Evolutionary conservation across 345 rosid genomes (phyloP).

Genomic region (Brassica cretica): DNA sequence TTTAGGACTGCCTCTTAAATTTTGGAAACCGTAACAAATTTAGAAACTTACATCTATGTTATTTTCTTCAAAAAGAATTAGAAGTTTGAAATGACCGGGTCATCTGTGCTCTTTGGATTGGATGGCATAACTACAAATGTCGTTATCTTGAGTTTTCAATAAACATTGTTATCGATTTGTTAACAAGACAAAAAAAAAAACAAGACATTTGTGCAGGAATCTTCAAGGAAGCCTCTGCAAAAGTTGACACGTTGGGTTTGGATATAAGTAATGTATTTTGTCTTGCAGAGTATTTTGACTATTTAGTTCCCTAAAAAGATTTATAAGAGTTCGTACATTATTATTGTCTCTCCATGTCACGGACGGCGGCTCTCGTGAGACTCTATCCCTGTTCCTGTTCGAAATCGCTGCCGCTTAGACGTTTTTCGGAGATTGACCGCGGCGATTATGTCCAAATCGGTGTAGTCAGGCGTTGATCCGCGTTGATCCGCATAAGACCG

Average conservation of each 20-base stretch:
- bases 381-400: background rate
- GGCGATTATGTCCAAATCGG: too few species aligned
- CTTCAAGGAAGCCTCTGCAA: background rate
- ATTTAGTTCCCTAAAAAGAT: slow-evolving; percentile 12
- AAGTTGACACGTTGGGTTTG: slow-evolving; percentile 8
- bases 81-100: too few species aligned
- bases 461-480: too few species aligned
- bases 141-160: background rate
- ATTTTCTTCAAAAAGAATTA: too few species aligned
- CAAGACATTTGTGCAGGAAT: slow-evolving; percentile 15
- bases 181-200: background rate
- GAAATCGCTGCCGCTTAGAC: too few species aligned
- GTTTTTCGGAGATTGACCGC: too few species aligned
- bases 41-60: too few species aligned
- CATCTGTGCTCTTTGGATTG: background rate
- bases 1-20: background rate
- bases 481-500: too few species aligned
- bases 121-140: background rate
- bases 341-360: slow-evolving; percentile 27
- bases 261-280: slow-evolving; percentile 5
- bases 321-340: slow-evolving; percentile 25
- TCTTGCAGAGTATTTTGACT: slow-evolving; percentile 21
- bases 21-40: too few species aligned
- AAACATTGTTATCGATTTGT: slow-evolving; percentile 19
- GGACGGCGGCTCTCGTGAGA: slow-evolving; percentile 35